A percentile compares a stretch with the other conserved stretches of the same genome.
Conservation (phyloP, 2,329 filamentous ascomycete species). For the Sporothrix sp. region DNA sequence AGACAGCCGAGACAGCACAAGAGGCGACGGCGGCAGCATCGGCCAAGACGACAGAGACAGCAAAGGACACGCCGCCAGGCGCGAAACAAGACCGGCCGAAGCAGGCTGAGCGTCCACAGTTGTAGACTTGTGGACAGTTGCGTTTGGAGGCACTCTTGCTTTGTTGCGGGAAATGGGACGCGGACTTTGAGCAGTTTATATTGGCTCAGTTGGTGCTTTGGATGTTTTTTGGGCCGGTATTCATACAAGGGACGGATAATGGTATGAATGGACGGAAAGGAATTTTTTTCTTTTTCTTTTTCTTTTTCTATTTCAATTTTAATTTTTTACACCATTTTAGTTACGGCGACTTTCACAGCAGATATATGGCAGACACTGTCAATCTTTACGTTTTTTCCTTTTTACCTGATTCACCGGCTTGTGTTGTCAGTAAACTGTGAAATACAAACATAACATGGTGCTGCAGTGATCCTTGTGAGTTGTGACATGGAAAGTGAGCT, state of each 20-base stretch:
- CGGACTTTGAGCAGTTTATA: too few relatives aligned
- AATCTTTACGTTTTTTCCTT: too few relatives aligned
- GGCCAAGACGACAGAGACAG: background rate
- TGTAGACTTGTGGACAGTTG: background rate
- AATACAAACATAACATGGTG: constrained; percentile 1
- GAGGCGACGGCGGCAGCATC: background rate
- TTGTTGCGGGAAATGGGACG: too few relatives aligned
- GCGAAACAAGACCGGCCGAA: background rate
- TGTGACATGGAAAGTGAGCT: constrained; percentile 1
- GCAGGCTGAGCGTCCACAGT: constrained; percentile 6
- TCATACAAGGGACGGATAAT: background rate
- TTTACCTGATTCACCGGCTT: too few relatives aligned
- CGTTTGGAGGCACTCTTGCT: too few relatives aligned
- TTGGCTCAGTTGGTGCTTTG: background rate
- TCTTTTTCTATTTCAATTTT: background rate
- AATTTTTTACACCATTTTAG: too few relatives aligned
- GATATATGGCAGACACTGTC: too few relatives aligned
- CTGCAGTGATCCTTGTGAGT: constrained; percentile 8
- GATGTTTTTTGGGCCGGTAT: background rate
- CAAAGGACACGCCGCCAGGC: background rate
- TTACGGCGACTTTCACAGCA: too few relatives aligned
- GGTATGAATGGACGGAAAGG: background rate
- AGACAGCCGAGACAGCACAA: background rate
- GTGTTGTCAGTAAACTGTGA: too few relatives aligned
- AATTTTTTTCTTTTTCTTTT: background rate